phyloP scores from a whole-genome alignment of 1,284 basidiomycete genomes.

The Erythrobasidium hasegawianum region DNA sequence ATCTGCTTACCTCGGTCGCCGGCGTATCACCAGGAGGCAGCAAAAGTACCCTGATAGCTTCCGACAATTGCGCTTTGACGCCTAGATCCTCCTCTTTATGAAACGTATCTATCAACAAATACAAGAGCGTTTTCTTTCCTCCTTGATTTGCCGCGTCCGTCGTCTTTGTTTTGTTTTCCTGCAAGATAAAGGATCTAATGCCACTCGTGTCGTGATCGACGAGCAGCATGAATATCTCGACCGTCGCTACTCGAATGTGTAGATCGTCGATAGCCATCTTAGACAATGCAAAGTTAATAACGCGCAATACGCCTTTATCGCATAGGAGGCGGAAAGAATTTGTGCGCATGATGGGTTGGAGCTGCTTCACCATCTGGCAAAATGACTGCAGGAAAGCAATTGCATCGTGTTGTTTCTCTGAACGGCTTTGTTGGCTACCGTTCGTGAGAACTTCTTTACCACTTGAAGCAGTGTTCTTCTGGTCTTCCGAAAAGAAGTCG shows the following conservation, averaged over 20 bases:
- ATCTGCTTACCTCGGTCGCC: constrained; percentile 49
- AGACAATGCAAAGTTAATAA: constrained; percentile 67
- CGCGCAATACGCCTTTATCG: constrained; percentile 80
- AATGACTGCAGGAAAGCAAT: constrained; percentile 87
- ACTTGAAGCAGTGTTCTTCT: constrained; percentile 4
- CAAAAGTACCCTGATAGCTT: constrained; percentile 78
- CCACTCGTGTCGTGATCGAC: constrained; percentile 89
- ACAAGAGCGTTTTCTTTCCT: constrained; percentile 59
- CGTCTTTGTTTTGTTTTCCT: constrained; percentile 56
- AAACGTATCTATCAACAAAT: constrained; percentile 71
- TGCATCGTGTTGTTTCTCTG: constrained; percentile 57
- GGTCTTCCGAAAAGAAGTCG: constrained; percentile 24
- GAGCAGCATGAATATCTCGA: constrained; percentile 79
- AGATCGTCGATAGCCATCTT: constrained; percentile 49
- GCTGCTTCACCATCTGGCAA: constrained; percentile 91
- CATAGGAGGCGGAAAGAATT: constrained; percentile 83
- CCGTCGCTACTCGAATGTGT: constrained; percentile 70
- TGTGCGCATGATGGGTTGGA: constrained; percentile 81
- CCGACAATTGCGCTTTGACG: constrained; percentile 83
- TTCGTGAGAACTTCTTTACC: constrained; percentile 8
- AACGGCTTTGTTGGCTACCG: not conserved
- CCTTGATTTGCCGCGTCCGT: constrained; percentile 47
- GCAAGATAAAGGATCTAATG: constrained; percentile 76
- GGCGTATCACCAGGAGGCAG: constrained; percentile 55
- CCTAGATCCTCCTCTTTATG: constrained; percentile 75